Conservation (phyloP, 768 basidiomycete species). For the Podaxis sp. region DNA sequence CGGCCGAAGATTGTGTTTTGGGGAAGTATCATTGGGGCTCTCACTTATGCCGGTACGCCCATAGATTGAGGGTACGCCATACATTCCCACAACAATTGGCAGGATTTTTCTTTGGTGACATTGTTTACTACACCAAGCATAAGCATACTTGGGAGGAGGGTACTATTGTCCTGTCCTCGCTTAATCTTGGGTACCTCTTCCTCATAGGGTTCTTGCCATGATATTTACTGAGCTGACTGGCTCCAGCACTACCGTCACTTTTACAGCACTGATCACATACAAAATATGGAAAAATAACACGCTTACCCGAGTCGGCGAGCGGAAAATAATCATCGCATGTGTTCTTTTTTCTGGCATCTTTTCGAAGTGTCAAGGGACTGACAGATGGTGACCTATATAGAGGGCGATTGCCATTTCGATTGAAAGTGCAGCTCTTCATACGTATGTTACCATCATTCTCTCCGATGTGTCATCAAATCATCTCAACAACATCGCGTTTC, state of each 20-base stretch:
- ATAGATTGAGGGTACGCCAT: not conserved
- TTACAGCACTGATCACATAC: not conserved
- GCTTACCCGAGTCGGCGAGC: not conserved
- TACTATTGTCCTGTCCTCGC: too few relatives aligned
- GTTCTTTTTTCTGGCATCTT: not conserved
- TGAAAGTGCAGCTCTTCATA: constrained; percentile 3
- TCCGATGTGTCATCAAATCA: not conserved
- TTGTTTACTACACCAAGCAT: not conserved
- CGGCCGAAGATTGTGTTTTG: not conserved
- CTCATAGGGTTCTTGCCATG: not conserved
- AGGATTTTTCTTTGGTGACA: not conserved
- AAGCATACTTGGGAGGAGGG: not conserved
- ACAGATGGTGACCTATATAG: not conserved
- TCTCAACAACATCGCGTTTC: not conserved
- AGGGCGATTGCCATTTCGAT: not conserved
- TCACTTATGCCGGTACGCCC: not conserved
- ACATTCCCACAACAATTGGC: too few relatives aligned
- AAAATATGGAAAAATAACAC: constrained; percentile 1
- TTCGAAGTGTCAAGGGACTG: not conserved
- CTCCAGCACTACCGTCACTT: not conserved
- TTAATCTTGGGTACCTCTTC: not conserved
- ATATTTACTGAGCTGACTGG: not conserved
- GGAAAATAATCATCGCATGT: not conserved
- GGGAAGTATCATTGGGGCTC: not conserved
- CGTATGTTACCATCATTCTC: not conserved